Evolutionary conservation across 305 asterid species (phyloP), one percentile per base, ranked within the genome.

Genomic region (Fraxinus sp.): DNA sequence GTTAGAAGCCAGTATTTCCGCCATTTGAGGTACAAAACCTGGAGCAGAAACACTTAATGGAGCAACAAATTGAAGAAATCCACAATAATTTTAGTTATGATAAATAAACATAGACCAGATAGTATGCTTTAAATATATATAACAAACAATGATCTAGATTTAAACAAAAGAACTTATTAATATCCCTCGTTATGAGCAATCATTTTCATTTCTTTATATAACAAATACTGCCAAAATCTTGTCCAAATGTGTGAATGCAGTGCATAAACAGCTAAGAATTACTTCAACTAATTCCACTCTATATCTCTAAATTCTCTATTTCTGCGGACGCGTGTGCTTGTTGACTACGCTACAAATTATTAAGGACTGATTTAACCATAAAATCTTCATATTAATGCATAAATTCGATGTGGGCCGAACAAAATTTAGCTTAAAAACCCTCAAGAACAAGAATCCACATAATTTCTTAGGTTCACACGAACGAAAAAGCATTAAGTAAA

Each of bases 1-100:
- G 77, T 87, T 87, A 9, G 94, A 92, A 86, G 97, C 97, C 84
- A 93, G 88, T 77, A 90, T 86, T 80, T 93, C 91, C 82, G 91
- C 94, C 98, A 95, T 92, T 81, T 62, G 33, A 83, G 83, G 64
- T 52, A 35, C 62, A 74, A 55, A 76, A 80, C 93, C 97, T 86
- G 87, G 64, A 81, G 28, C 84, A 26, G 9, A 59, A 46, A 37
- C 32, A 84, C 66, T 7, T 16, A 22, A 77, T 52, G 74, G 84
- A 16, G 59, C 80, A 46, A 79, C 72, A 22, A 59, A 30, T 49
- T 59, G 22, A 78, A 35, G 73, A 43, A 80, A 83, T 71, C 66
- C 66, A 59, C 79, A 79, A 72, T 57, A 24, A 32, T 24, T 11
- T 20, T 11, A 16, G 72, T 30, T 39, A 10, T 26, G 33, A 68